phyloP scores from a whole-genome alignment of 2,329 filamentous ascomycete species.

The Simplicillium aogashimaense region DNA sequence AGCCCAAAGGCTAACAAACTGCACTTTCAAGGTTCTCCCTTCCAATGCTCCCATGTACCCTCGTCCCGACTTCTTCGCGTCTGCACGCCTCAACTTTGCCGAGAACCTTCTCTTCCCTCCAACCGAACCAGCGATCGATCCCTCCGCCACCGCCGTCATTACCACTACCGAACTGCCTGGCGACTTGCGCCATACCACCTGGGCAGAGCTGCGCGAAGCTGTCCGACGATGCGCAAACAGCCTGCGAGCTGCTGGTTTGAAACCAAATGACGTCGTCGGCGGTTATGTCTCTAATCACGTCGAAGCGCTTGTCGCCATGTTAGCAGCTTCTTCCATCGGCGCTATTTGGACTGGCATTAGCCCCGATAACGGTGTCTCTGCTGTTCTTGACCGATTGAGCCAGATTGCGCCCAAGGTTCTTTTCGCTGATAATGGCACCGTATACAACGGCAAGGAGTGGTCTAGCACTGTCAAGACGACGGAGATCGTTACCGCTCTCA shows the following conservation, averaged over 20 bases:
- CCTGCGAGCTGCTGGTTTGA: slow-evolving; percentile 56
- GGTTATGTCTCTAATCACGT: slow-evolving; percentile 84
- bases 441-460: slow-evolving; percentile 89
- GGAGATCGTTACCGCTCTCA: slow-evolving; percentile 62
- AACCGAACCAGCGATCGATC: slow-evolving; percentile 27
- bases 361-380: slow-evolving; percentile 84
- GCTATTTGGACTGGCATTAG: slow-evolving; percentile 91
- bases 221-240: slow-evolving; percentile 66
- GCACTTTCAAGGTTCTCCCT: slow-evolving; percentile 51
- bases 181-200: slow-evolving; percentile 50
- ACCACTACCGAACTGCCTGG: slow-evolving; percentile 66
- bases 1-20: background rate
- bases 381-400: slow-evolving; percentile 74
- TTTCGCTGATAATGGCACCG: slow-evolving; percentile 78
- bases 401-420: slow-evolving; percentile 79
- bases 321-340: slow-evolving; percentile 72
- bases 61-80: slow-evolving; percentile 74
- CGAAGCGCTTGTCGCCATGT: slow-evolving; percentile 78
- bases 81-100: slow-evolving; percentile 78
- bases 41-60: slow-evolving; percentile 67
- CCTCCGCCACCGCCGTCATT: slow-evolving; percentile 60
- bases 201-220: slow-evolving; percentile 69
- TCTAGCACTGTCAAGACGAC: slow-evolving; percentile 67
- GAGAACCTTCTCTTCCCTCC: slow-evolving; percentile 85
- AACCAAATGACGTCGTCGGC: slow-evolving; percentile 45